A percentile compares a stretch with the other conserved stretches of the same genome.
These are phyloP conservation scores for Chamaecrista fasciculata DNA, from an alignment of 306 rosid genomes.

Conservation along the genomic window DNA sequence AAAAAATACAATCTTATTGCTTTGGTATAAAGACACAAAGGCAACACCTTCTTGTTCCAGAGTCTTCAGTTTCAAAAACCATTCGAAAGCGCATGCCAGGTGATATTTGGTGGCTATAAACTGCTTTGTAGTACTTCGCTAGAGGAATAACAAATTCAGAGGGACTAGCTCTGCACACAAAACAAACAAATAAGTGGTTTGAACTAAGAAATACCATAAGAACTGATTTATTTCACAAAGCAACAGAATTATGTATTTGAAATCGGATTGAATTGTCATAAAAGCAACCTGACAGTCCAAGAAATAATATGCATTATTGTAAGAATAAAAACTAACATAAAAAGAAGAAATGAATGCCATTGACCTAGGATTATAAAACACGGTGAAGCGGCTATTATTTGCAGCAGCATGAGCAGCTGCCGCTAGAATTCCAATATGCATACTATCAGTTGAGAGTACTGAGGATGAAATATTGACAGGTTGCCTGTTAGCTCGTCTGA, in stretches of 20 bases:
- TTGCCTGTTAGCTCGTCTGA: constrained; percentile 91
- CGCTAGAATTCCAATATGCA: constrained; percentile 98
- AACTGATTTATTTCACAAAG: constrained; percentile 12
- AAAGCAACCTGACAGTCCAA: neutral
- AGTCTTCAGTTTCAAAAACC: constrained; percentile 98
- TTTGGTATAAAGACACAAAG: constrained; percentile 19
- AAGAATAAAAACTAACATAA: no score
- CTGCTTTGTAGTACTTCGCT: constrained; percentile 96
- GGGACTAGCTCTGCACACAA: constrained; percentile 85
- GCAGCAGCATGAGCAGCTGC: constrained; percentile 99
- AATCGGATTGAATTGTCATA: constrained; percentile 8
- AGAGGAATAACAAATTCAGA: constrained; percentile 97
- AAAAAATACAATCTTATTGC: no score
- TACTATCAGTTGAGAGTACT: constrained; percentile 88
- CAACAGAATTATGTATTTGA: neutral
- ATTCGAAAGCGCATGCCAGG: constrained; percentile 96
- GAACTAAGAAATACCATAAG: no score
- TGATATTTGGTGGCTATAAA: constrained; percentile 81
- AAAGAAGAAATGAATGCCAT: constrained; percentile 8
- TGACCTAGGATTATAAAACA: constrained; percentile 94
- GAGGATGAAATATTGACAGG: constrained; percentile 83
- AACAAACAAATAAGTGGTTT: constrained; percentile 18
- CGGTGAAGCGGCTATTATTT: constrained; percentile 79
- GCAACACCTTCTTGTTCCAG: constrained; percentile 92
- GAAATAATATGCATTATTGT: neutral